phyloP scores from a whole-genome alignment of 805 yeast species.

The Suhomyces sp. region DNA sequence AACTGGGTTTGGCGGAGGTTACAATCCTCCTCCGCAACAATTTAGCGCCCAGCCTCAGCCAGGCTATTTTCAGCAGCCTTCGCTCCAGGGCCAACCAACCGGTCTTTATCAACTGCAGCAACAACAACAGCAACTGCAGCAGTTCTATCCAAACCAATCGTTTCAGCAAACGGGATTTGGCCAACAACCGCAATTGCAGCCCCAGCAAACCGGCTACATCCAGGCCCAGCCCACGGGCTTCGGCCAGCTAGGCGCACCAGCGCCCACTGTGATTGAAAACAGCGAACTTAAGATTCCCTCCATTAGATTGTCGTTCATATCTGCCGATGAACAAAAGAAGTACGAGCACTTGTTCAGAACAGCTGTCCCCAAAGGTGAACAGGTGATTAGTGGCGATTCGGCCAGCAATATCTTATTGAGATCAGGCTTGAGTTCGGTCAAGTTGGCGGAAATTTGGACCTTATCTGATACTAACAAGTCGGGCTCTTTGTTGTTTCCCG shows the following conservation, averaged over 20 bases:
- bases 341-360: slow-evolving; percentile 82
- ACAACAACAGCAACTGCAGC: slow-evolving; percentile 29
- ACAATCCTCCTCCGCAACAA: slow-evolving; percentile 10
- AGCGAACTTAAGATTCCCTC: slow-evolving; percentile 63
- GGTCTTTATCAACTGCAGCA: slow-evolving; percentile 42
- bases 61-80: slow-evolving; percentile 9
- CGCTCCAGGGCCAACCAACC: slow-evolving; percentile 42
- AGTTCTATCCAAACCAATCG: neutral
- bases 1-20: slow-evolving; percentile 22
- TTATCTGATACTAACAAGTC: slow-evolving; percentile 85
- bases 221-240: slow-evolving; percentile 50
- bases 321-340: slow-evolving; percentile 80
- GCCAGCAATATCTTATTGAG: slow-evolving; percentile 78
- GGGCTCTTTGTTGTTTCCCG: slow-evolving; percentile 86
- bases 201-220: slow-evolving; percentile 37
- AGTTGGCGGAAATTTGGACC: slow-evolving; percentile 85
- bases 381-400: slow-evolving; percentile 62
- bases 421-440: slow-evolving; percentile 71
- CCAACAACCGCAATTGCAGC: slow-evolving; percentile 18
- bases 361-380: slow-evolving; percentile 70
- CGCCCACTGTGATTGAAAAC: slow-evolving; percentile 48
- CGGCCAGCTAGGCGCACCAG: slow-evolving; percentile 24
- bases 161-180: slow-evolving; percentile 20
- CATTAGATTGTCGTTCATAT: slow-evolving; percentile 79
- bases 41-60: slow-evolving; percentile 9